Base-by-base conservation (phyloP, 192 early-diverging fungal genomes). In the Pilobolus umbonatus region DNA sequence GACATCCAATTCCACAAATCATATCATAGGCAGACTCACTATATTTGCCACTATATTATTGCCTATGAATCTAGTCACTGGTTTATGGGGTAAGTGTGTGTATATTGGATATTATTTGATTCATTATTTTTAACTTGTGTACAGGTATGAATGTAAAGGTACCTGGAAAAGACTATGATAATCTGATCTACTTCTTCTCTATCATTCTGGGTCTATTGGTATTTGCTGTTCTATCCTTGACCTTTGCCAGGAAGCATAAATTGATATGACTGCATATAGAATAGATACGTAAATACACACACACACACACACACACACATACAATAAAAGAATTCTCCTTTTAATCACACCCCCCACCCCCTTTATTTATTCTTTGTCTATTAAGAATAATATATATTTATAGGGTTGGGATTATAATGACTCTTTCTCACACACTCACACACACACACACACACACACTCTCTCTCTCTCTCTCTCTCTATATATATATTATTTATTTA, bases 31-130 rank as follows among this genome's bases (percentile, higher is more conserved):
- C 53, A 85, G 85, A 47, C 81, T 98, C 65, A 94, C 94, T 9
- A 86, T 88, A 6, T 62, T 96, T 50, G 95, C 93, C 0, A 87
- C 84, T 48, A 89, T 98, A 32, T 66, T 98, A 3, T 77, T 96
- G 36, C 95, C 95, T n/a, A 76, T 98, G 71, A 95, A 94, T 57
- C 68, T 98, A 54, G 79, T 96, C 25, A 93, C 95, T 0, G 93
- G 91, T 17, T 68, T 85, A 53, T 82, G 76, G 76, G 83, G 83
- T 47, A 34, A 11, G 73, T 78, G 15, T 34, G 17, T 53, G 32
- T 0, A 31, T 49, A 17, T 31, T 30, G 6, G 28, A 19, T 49
- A 30, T 51, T 31, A 28, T 24, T 24, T 5, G 4, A 12, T 49
- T 26, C 17, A 30, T 28, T 40, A 7, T 24, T 55, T 38, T 28